These are phyloP conservation scores for Parathielavia hyrcaniae DNA, from an alignment of 495 filamentous ascomycete genomes.

Conservation along the genomic window DNA sequence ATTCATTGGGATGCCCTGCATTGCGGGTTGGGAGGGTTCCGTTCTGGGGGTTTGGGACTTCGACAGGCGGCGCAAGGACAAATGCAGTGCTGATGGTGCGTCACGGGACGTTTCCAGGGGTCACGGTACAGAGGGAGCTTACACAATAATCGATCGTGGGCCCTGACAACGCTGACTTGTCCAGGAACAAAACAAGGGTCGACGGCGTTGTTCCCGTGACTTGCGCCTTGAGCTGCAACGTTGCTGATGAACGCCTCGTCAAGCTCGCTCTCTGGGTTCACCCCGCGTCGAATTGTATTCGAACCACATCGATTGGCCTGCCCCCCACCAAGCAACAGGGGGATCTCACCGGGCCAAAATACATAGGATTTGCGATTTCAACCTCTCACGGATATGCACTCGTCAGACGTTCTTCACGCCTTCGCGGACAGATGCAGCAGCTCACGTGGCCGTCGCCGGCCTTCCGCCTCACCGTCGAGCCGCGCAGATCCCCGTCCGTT, in stretches of 20 bases:
- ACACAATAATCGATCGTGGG: not conserved
- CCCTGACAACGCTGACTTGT: conserved; percentile 1
- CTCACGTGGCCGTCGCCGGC: conserved; percentile 17
- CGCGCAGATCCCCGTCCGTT: not conserved
- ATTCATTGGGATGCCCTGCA: conserved; percentile 3
- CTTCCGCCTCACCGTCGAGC: conserved; percentile 3
- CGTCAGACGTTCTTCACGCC: not conserved
- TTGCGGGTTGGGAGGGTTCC: conserved; percentile 5
- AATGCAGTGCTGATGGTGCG: not conserved
- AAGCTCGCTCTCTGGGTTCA: not conserved
- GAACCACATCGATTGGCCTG: conserved; percentile 1
- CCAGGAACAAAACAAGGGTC: not conserved
- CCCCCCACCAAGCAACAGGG: conserved; percentile 3
- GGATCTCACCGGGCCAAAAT: not conserved
- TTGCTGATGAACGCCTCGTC: not conserved
- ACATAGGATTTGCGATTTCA: not conserved
- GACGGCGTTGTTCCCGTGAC: conserved; percentile 6
- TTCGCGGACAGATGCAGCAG: not conserved
- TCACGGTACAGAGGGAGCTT: not conserved
- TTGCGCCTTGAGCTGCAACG: conserved; percentile 2
- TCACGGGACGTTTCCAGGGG: not conserved
- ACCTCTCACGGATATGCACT: conserved; percentile 1
- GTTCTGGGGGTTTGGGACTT: conserved; percentile 3
- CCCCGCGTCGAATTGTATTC: not conserved
- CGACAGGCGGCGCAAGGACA: not conserved